phyloP scores from a whole-genome alignment of 1,284 basidiomycete species.

The Takashimella koratensis region DNA sequence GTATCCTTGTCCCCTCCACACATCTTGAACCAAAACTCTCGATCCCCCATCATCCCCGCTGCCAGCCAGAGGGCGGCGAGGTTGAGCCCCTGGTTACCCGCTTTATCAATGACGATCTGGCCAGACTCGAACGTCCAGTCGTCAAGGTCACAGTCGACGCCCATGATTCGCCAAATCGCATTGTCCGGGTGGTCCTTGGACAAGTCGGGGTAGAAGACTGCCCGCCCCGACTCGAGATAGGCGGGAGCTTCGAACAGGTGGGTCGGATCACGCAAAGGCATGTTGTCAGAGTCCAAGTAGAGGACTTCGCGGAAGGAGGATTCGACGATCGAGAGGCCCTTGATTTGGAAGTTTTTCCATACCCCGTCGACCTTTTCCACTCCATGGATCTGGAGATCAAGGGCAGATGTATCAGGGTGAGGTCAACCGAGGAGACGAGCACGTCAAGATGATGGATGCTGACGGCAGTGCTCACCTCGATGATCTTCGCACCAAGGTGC shows the following conservation, averaged over 20 bases:
- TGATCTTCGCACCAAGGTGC: slow-evolving; percentile 41
- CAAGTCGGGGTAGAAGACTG: slow-evolving; percentile 54
- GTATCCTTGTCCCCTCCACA: slow-evolving; percentile 52
- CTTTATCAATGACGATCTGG: slow-evolving; percentile 53
- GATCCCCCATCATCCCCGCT: slow-evolving; percentile 32
- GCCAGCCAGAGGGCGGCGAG: slow-evolving; percentile 52
- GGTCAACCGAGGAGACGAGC: slow-evolving; percentile 3
- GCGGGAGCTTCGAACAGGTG: slow-evolving; percentile 47
- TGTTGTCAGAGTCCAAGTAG: slow-evolving; percentile 51
- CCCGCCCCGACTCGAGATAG: slow-evolving; percentile 44
- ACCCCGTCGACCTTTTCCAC: slow-evolving; percentile 31
- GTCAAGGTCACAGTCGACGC: slow-evolving; percentile 47
- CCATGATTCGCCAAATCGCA: slow-evolving; percentile 52
- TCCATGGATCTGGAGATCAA: slow-evolving; percentile 9
- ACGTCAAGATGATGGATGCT: too few relatives aligned
- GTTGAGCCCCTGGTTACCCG: slow-evolving; percentile 51
- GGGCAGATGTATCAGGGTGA: slow-evolving; percentile 24
- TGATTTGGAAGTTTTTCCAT: slow-evolving; percentile 48
- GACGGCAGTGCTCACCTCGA: slow-evolving; percentile 24
- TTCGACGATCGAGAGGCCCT: slow-evolving; percentile 50
- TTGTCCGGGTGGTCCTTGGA: slow-evolving; percentile 53
- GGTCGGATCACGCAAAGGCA: slow-evolving; percentile 48
- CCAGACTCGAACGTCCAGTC: slow-evolving; percentile 48
- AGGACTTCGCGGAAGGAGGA: slow-evolving; percentile 51
- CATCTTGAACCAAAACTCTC: slow-evolving; percentile 52